Evolutionary conservation across 1,284 basidiomycete species (phyloP).

Genomic region (Pulveroboletus sp.): DNA sequence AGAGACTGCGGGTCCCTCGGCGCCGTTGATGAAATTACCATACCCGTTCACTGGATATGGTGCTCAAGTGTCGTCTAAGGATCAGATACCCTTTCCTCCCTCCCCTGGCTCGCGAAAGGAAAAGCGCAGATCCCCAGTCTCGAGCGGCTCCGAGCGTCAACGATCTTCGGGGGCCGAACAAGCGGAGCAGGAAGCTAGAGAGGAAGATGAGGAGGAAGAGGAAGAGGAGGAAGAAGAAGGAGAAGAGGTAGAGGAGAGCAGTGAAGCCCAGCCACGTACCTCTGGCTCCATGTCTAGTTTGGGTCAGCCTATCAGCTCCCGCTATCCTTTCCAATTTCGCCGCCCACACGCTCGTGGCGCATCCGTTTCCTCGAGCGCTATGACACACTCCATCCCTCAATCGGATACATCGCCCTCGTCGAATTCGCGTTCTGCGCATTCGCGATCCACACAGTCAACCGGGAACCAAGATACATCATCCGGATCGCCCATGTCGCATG

Average conservation of each 20-base stretch:
- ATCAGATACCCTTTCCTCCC: slow-evolving; percentile 71
- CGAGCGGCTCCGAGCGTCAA: slow-evolving; percentile 21
- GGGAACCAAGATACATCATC: slow-evolving; percentile 54
- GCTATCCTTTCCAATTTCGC: slow-evolving; percentile 71
- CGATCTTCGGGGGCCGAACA: slow-evolving; percentile 23
- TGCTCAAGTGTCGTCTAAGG: slow-evolving; percentile 56
- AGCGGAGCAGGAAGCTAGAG: slow-evolving; percentile 42
- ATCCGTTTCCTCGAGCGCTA: slow-evolving; percentile 43
- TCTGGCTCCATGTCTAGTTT: slow-evolving; percentile 79
- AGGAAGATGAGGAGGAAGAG: slow-evolving; percentile 40
- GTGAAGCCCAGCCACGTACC: slow-evolving; percentile 54
- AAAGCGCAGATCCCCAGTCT: slow-evolving; percentile 30
- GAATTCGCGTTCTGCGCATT: slow-evolving; percentile 45
- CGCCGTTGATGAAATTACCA: slow-evolving; percentile 47
- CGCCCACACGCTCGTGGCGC: slow-evolving; percentile 49
- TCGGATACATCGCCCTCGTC: slow-evolving; percentile 41
- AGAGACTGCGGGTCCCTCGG: slow-evolving; percentile 36
- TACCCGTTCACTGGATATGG: slow-evolving; percentile 64
- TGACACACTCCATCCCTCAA: slow-evolving; percentile 39
- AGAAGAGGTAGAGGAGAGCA: slow-evolving; percentile 42
- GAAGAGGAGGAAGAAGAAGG: slow-evolving; percentile 41
- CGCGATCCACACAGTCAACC: slow-evolving; percentile 54
- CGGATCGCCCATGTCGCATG: slow-evolving; percentile 48
- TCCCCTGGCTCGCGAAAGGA: slow-evolving; percentile 49
- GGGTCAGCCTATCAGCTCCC: slow-evolving; percentile 68